Conservation (phyloP, 2,329 filamentous ascomycete species). For the Aspergillus calidoustus region DNA sequence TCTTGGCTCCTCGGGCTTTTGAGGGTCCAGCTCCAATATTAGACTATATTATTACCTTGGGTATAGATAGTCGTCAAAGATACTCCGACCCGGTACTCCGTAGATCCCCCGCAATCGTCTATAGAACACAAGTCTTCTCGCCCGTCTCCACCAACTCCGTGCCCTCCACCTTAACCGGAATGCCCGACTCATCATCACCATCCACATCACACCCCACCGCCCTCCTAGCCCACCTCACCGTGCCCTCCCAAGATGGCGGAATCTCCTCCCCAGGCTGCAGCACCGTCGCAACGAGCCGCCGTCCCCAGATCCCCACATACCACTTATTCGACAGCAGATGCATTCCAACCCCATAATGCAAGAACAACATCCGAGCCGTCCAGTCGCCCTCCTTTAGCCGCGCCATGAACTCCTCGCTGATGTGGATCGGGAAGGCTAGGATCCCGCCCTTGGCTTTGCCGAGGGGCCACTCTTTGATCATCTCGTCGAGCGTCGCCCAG, state of each 20-base stretch:
- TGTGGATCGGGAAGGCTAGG: slow-evolving; percentile 37
- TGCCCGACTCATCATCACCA: neutral
- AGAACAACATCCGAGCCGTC: slow-evolving; percentile 36
- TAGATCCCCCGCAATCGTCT: neutral
- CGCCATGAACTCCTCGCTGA: slow-evolving; percentile 31
- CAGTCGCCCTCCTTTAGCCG: slow-evolving; percentile 36
- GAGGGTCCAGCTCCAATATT: neutral
- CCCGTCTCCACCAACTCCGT: too few relatives aligned
- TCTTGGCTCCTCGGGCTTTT: neutral
- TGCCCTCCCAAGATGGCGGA: slow-evolving; percentile 33
- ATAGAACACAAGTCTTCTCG: neutral
- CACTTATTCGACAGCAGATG: slow-evolving; percentile 38
- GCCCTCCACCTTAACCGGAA: neutral
- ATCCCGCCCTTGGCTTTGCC: slow-evolving; percentile 34
- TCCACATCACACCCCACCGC: slow-evolving; percentile 24
- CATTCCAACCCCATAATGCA: slow-evolving; percentile 38
- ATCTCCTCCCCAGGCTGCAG: slow-evolving; percentile 33
- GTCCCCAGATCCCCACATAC: slow-evolving; percentile 39
- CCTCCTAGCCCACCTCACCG: slow-evolving; percentile 33
- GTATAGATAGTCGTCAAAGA: neutral
- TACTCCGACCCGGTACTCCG: neutral
- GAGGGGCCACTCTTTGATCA: slow-evolving; percentile 35
- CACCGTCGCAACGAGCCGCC: slow-evolving; percentile 34
- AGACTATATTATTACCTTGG: neutral
- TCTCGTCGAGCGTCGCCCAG: slow-evolving; percentile 33